Conservation (phyloP, 2,329 filamentous ascomycete genomes). For the Calonectria montana region DNA sequence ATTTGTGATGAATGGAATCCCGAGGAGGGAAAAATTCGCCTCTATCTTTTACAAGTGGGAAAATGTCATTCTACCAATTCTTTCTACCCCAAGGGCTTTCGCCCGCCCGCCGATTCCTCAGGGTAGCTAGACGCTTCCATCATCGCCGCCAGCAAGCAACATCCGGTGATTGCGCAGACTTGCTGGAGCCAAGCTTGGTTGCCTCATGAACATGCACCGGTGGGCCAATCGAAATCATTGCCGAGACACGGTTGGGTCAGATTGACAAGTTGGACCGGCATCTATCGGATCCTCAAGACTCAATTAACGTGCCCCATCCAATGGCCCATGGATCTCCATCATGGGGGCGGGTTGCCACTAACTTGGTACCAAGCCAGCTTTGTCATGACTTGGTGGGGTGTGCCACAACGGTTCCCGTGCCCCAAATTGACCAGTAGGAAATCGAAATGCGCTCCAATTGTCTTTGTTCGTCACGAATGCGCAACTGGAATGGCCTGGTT, state of each 20-base stretch:
- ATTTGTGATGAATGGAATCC: not conserved
- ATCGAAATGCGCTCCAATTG: not conserved
- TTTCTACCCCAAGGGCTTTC: not conserved
- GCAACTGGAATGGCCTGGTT: not conserved
- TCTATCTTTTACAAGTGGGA: not conserved
- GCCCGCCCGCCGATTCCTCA: not conserved
- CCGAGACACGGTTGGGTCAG: not conserved
- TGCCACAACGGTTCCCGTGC: conserved; percentile 4
- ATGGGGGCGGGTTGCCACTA: conserved; percentile 23
- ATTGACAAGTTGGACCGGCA: conserved; percentile 4
- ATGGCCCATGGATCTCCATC: conserved; percentile 7
- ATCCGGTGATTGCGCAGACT: not conserved
- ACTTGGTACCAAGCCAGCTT: conserved; percentile 9
- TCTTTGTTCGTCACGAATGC: too few relatives aligned
- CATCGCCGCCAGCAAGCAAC: not conserved
- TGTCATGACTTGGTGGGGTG: conserved; percentile 20
- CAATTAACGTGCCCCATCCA: not conserved
- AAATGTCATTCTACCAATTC: not conserved
- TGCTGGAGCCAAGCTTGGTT: not conserved
- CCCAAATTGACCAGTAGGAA: conserved; percentile 1
- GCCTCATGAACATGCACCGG: not conserved
- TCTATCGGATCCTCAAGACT: conserved; percentile 2
- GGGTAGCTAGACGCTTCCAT: not conserved
- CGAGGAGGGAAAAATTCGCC: not conserved
- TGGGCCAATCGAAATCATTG: conserved; percentile 2